Conservation (phyloP, 169 alveolate genomes). For the Plasmodium inui region DNA sequence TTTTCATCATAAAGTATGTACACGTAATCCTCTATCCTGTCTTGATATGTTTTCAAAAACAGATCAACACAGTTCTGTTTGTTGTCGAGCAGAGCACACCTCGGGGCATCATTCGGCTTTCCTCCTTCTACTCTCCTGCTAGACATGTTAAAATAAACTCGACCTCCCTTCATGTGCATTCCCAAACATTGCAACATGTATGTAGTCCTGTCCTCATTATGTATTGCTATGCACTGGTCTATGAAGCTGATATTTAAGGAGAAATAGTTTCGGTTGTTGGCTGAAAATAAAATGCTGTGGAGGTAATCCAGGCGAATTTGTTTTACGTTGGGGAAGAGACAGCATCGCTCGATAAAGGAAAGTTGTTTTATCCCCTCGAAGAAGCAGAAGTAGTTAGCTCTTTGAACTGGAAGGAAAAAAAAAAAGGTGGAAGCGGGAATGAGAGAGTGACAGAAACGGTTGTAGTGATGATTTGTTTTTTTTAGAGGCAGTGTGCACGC, state of each 20-base stretch:
- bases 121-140: neutral
- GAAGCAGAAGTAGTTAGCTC: constrained; percentile 60
- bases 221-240: constrained; percentile 34
- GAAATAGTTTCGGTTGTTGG: constrained; percentile 47
- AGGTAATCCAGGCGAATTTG: constrained; percentile 25
- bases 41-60: constrained; percentile 37
- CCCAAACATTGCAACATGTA: constrained; percentile 19
- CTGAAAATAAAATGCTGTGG: constrained; percentile 27
- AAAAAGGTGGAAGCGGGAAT: neutral
- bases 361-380: constrained; percentile 33
- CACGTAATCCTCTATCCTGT: constrained; percentile 34
- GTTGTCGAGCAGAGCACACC: constrained; percentile 51
- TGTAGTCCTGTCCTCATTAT: constrained; percentile 25
- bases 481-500: neutral
- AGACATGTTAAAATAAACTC: constrained; percentile 47
- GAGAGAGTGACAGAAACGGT: neutral
- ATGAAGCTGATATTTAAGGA: constrained; percentile 8
- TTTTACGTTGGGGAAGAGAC: constrained; percentile 17
- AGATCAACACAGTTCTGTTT: constrained; percentile 9
- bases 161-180: constrained; percentile 17
- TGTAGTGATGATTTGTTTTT: no score
- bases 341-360: constrained; percentile 28
- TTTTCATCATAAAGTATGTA: constrained; percentile 48
- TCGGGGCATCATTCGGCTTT: neutral
- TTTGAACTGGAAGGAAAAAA: constrained; percentile 7